phyloP scores from a whole-genome alignment of 139 green algal species.

The Trebouxia sp. region DNA sequence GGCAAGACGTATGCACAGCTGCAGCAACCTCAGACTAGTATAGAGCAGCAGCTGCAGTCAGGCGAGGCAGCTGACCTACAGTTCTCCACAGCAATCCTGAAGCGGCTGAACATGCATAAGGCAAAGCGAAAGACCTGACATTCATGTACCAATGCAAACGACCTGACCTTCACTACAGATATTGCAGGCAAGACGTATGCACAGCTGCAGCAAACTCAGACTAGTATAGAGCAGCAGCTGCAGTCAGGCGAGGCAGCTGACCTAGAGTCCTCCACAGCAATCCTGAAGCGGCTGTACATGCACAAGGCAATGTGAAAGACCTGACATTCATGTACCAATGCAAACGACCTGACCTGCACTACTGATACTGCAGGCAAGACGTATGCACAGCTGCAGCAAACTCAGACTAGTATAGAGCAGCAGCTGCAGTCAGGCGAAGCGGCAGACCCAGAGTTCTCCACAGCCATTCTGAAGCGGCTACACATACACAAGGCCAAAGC shows the following conservation, averaged over 20 bases:
- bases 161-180: not conserved
- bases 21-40: slow-evolving; percentile 47
- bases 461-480: slow-evolving; percentile 69
- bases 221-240: slow-evolving; percentile 52
- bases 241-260: slow-evolving; percentile 48
- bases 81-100: slow-evolving; percentile 81
- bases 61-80: slow-evolving; percentile 61
- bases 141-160: no score
- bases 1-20: slow-evolving; percentile 62
- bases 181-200: slow-evolving; percentile 65
- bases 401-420: slow-evolving; percentile 52
- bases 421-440: slow-evolving; percentile 48
- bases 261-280: slow-evolving; percentile 81
- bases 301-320: slow-evolving; percentile 46
- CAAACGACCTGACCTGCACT: not conserved
- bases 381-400: slow-evolving; percentile 43
- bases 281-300: slow-evolving; percentile 64
- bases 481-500: slow-evolving; percentile 55
- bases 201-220: slow-evolving; percentile 50
- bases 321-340: no score
- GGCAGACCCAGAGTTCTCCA: slow-evolving; percentile 80
- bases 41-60: slow-evolving; percentile 50
- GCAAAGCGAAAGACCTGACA: slow-evolving; percentile 37
- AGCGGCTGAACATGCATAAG: slow-evolving; percentile 53
- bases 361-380: slow-evolving; percentile 72